Base-by-base conservation (phyloP, 306 rosid species). In the Cucurbita moschata region DNA sequence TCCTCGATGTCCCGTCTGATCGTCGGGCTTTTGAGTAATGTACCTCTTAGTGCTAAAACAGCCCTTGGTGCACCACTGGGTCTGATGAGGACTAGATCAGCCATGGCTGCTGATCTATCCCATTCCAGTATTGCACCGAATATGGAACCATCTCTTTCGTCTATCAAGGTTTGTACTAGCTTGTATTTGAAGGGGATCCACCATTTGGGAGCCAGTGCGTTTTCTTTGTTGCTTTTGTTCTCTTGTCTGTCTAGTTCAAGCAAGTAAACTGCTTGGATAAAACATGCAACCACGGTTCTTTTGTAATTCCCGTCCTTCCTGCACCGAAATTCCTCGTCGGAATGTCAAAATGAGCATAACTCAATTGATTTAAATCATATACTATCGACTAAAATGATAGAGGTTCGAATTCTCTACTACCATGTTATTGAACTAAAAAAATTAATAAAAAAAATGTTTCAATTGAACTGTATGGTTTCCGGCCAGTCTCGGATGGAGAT, bases 141-240 rank as follows among this genome's bases (percentile, higher is more conserved):
- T 67, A 89, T 88, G 59, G 99, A 94, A 38, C 95, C 92, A 74
- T 94, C 99, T 80, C 99, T 83, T 78, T 88, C 92, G 44, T 94
- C 97, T 38, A 91, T 76, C 49, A 94, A 53, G 46, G 86, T 89
- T 79, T 86, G 62, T 15, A 79, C 66, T 57, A 89, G 86, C 80
- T 86, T 91, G 88, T 87, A 94, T 75, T 94, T 94, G 73, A 94
- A 94, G 57, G 99, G 99, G 26, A 83, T 88, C 99, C 96, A 94
- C 99, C 97, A 94, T 76, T 94, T 91, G 5, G 96, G 90, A 73
- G 99, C 97, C 51, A 89, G 87, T 69, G 88, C 92, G 78, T 68
- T 86, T 51, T 77, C 85, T 10, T 79, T 76, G 55, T 79, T 76
- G 55, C 75, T 81, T 78, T 95, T 77, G 58, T 83, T 89, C 80